Evolutionary conservation across 345 rosid species (phyloP).

Genomic region (Corymbia maculata): DNA sequence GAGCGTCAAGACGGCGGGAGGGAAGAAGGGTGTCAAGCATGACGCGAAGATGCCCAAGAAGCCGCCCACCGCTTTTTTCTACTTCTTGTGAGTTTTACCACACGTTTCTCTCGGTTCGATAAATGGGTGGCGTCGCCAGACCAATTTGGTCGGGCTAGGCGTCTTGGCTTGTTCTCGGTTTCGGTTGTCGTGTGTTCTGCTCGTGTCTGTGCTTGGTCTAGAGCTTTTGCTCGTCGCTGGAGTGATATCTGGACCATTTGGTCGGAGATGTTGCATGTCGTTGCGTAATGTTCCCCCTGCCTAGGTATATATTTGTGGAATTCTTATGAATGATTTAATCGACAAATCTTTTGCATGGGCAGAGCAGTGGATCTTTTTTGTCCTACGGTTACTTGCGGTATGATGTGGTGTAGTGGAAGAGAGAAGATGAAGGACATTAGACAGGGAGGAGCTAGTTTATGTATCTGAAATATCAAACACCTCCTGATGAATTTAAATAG

Average conservation of each 20-base stretch:
- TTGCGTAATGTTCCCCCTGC: not conserved
- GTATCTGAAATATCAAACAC: not conserved
- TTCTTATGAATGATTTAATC: too few relatives aligned
- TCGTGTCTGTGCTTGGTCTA: not conserved
- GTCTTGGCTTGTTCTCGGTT: not conserved
- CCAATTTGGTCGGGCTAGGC: not conserved
- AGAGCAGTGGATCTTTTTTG: not conserved
- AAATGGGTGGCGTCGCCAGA: not conserved
- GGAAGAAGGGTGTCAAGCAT: slow-evolving; percentile 10
- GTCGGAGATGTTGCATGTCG: not conserved
- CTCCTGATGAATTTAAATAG: not conserved
- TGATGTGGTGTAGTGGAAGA: not conserved
- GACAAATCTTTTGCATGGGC: not conserved
- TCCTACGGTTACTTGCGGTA: not conserved
- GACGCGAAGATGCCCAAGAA: slow-evolving; percentile 77
- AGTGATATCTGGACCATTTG: not conserved
- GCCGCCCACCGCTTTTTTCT: slow-evolving; percentile 92
- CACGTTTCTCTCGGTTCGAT: not conserved
- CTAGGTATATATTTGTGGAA: not conserved
- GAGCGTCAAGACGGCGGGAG: not conserved
- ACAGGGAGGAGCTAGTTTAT: not conserved
- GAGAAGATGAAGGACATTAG: not conserved
- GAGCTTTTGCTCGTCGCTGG: not conserved
- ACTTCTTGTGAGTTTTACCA: slow-evolving; percentile 44
- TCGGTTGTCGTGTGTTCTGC: not conserved